Conservation (phyloP, 176 grass and related monocot species). For the Bromus sterilis region DNA sequence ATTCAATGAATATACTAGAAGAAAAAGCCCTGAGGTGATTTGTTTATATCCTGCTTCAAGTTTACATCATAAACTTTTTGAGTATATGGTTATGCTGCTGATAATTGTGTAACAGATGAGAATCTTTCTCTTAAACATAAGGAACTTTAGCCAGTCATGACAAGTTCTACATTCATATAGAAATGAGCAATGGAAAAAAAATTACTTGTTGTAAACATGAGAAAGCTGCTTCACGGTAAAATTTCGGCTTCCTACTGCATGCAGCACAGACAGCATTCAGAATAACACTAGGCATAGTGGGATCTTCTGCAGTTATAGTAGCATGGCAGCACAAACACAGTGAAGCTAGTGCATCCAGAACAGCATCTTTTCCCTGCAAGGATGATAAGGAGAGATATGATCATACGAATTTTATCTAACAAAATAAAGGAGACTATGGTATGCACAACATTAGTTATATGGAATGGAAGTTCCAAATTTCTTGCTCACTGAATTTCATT, state of each 20-base stretch:
- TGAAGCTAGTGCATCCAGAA: conserved; percentile 73
- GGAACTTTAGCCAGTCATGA: not conserved
- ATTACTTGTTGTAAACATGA: conserved; percentile 86
- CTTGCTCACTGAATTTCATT: not conserved
- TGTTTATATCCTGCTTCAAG: not conserved
- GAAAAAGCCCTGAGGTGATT: not conserved
- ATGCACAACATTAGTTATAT: not conserved
- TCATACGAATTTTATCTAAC: not conserved
- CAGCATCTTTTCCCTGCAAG: conserved; percentile 82
- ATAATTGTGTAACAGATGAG: not conserved
- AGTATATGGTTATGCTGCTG: not conserved
- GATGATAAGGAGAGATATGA: not conserved
- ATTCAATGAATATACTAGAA: not conserved
- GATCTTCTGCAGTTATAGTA: conserved; percentile 62
- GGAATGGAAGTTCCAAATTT: not conserved
- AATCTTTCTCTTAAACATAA: conserved; percentile 11
- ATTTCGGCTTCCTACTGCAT: conserved; percentile 73
- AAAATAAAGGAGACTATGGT: not conserved
- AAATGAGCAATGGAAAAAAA: conserved; percentile 28
- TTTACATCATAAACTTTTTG: not conserved
- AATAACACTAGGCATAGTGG: conserved; percentile 51
- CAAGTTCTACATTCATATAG: conserved; percentile 5
- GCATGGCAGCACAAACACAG: conserved; percentile 77
- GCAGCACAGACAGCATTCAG: conserved; percentile 58
- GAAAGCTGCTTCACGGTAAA: conserved; percentile 86